phyloP scores from a whole-genome alignment of 495 filamentous ascomycete genomes.

The Penicillium cosmopolitanum region DNA sequence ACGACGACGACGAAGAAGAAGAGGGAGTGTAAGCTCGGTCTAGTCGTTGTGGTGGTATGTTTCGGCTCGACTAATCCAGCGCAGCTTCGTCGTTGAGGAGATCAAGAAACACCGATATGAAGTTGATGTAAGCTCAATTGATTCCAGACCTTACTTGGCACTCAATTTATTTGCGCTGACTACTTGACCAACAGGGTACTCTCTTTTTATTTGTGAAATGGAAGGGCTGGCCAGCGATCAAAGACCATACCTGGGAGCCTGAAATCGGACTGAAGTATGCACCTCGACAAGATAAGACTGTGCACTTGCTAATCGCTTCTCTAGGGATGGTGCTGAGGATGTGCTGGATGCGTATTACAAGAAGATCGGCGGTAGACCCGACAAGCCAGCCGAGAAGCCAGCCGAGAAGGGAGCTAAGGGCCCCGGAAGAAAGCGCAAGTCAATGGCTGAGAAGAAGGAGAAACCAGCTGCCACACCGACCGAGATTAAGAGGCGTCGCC shows the following conservation, averaged over 20 bases:
- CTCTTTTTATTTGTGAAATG: constrained; percentile 62
- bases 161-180: constrained; percentile 15
- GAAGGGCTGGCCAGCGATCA: constrained; percentile 60
- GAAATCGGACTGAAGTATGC: constrained; percentile 57
- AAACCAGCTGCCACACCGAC: constrained; percentile 23
- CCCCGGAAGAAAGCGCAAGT: constrained; percentile 44
- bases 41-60: not conserved
- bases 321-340: constrained; percentile 56
- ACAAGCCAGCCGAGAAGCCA: constrained; percentile 26
- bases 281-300: not conserved
- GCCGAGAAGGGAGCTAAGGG: constrained; percentile 13
- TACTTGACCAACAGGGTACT: constrained; percentile 35
- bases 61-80: constrained; percentile 32
- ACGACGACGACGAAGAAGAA: constrained; percentile 46
- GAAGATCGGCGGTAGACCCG: constrained; percentile 58
- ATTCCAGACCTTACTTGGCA: not conserved
- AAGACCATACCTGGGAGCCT: constrained; percentile 64
- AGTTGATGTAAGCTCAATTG: constrained; percentile 34
- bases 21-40: constrained; percentile 41
- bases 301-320: constrained; percentile 18
- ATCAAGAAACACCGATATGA: constrained; percentile 55
- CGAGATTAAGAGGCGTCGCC: constrained; percentile 30
- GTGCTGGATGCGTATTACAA: constrained; percentile 58
- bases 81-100: constrained; percentile 64
- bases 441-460: constrained; percentile 36